phyloP scores from a whole-genome alignment of 148 eudicot genomes.

The Fagopyrum esculentum region DNA sequence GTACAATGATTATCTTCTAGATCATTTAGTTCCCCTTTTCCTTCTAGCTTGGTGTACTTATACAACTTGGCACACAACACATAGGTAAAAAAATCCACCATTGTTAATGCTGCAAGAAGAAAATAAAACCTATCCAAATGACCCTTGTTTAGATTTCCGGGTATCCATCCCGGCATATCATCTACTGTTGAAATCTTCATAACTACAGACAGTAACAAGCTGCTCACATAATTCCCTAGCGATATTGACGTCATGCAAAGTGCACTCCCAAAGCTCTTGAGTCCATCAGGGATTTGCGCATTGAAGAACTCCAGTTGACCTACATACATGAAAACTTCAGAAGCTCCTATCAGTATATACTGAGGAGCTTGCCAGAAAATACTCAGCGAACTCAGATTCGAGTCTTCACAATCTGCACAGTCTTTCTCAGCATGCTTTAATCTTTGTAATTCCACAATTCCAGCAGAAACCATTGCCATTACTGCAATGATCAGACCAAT shows the following conservation, averaged over 20 bases:
- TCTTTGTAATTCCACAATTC: constrained; percentile 40
- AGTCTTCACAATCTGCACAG: constrained; percentile 43
- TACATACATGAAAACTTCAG: constrained; percentile 93
- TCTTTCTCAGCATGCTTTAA: constrained; percentile 49
- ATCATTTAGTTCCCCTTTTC: constrained; percentile 25
- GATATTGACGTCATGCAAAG: constrained; percentile 90
- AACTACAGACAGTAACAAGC: constrained; percentile 57
- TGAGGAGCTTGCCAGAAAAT: constrained; percentile 94
- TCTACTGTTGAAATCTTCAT: constrained; percentile 66
- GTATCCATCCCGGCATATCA: constrained; percentile 89
- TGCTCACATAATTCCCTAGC: constrained; percentile 84
- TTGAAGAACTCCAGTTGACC: constrained; percentile 92
- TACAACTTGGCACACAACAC: constrained; percentile 63
- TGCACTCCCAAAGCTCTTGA: constrained; percentile 92
- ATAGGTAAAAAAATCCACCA: constrained; percentile 50
- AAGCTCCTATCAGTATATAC: constrained; percentile 68
- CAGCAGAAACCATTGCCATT: constrained; percentile 49
- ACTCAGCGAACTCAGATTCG: constrained; percentile 50
- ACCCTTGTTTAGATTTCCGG: constrained; percentile 71
- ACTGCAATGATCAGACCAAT: constrained; percentile 43
- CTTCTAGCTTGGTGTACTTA: constrained; percentile 50
- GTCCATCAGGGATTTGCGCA: constrained; percentile 79
- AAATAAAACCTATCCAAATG: constrained; percentile 81
- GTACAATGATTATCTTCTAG: constrained; percentile 22
- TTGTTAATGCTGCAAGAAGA: constrained; percentile 61